These are phyloP conservation scores for Russula sp. DNA, from an alignment of 768 basidiomycete genomes.

Conservation along the genomic window DNA sequence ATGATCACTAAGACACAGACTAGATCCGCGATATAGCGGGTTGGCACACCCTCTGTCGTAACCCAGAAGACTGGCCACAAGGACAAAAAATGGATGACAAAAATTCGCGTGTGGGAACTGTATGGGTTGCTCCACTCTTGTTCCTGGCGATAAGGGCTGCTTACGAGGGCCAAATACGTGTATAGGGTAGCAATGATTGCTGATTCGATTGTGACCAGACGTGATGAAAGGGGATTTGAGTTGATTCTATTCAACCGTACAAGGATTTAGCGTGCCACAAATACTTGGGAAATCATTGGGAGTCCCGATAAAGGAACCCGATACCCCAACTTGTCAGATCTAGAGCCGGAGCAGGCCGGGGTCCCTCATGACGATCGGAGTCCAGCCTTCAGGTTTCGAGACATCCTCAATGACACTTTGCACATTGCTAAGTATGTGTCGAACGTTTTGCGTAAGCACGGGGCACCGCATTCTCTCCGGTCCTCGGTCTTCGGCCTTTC, in stretches of 20 bases:
- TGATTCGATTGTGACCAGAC: background rate
- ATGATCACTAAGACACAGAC: background rate
- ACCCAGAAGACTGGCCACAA: background rate
- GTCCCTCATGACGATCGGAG: no score
- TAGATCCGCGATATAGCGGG: background rate
- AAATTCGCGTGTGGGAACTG: background rate
- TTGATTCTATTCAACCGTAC: background rate
- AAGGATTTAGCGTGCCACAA: background rate
- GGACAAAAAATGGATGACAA: background rate
- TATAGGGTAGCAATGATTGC: background rate
- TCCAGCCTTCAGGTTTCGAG: background rate
- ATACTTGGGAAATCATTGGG: background rate
- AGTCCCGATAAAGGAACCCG: no score
- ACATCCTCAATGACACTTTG: no score
- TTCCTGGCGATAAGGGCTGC: background rate
- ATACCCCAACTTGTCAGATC: no score
- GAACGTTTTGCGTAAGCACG: constrained; percentile 3
- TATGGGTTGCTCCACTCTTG: no score
- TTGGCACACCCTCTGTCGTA: background rate
- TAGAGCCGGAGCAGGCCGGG: no score
- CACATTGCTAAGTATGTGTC: background rate
- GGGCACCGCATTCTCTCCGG: background rate
- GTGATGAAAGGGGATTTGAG: background rate
- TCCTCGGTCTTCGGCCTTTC: background rate
- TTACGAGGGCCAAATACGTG: background rate